Conservation (phyloP, 169 alveolate genomes). For the Eimeria nieschulzi region DNA sequence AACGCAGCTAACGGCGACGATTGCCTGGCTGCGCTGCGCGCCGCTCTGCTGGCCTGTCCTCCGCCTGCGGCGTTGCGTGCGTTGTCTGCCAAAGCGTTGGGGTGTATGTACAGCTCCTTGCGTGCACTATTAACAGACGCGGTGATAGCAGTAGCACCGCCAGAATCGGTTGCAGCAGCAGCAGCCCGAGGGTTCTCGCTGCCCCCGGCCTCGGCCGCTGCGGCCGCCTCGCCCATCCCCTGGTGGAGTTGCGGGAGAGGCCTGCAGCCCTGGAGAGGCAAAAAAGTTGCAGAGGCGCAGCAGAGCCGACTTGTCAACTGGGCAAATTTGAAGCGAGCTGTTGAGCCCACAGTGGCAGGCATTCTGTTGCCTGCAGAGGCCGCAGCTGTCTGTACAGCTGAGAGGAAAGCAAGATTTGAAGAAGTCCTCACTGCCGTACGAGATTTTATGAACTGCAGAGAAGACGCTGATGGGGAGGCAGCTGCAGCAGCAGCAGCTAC, state of each 20-base stretch:
- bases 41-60: slow-evolving; percentile 35
- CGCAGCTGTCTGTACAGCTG: slow-evolving; percentile 21
- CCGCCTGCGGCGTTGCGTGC: slow-evolving; percentile 4
- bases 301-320: slow-evolving; percentile 72
- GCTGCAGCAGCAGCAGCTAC: background rate
- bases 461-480: background rate
- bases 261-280: slow-evolving; percentile 70
- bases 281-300: slow-evolving; percentile 29
- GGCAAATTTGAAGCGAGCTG: slow-evolving; percentile 39
- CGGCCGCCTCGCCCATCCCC: slow-evolving; percentile 68
- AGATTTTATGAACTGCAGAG: background rate
- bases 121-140: slow-evolving; percentile 41
- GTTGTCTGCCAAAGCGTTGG: slow-evolving; percentile 22
- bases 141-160: slow-evolving; percentile 46
- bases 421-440: slow-evolving; percentile 8
- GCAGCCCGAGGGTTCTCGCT: slow-evolving; percentile 47
- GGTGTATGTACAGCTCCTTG: background rate
- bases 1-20: background rate
- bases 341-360: slow-evolving; percentile 59
- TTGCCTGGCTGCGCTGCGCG: slow-evolving; percentile 20
- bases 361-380: slow-evolving; percentile 56
- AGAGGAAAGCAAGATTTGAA: background rate
- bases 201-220: slow-evolving; percentile 63
- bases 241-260: slow-evolving; percentile 70
- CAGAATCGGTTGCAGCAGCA: slow-evolving; percentile 43